These are phyloP conservation scores for Blastobotrys americana DNA, from an alignment of 805 yeast genomes.

Conservation along the genomic window DNA sequence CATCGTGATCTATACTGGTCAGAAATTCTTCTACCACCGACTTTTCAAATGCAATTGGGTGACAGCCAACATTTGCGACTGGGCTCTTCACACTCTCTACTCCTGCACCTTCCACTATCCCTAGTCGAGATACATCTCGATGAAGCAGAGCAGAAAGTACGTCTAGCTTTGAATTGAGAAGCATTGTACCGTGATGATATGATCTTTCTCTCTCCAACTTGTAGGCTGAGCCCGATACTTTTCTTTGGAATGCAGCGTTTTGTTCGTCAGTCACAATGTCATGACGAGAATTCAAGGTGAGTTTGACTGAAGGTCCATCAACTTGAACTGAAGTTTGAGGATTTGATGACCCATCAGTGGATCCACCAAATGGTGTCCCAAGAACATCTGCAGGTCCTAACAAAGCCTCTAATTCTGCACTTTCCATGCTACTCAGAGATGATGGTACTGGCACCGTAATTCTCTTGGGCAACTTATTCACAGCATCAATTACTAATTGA, in stretches of 20 bases:
- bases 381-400: not conserved
- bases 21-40: slow-evolving; percentile 39
- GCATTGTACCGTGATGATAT: slow-evolving; percentile 95
- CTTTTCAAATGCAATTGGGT: slow-evolving; percentile 40
- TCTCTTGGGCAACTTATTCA: slow-evolving; percentile 24
- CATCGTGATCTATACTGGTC: too few relatives aligned
- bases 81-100: slow-evolving; percentile 75
- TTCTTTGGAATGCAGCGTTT: slow-evolving; percentile 26
- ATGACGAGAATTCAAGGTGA: slow-evolving; percentile 64
- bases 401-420: not conserved
- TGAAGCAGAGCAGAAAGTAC: slow-evolving; percentile 53
- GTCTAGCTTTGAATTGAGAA: slow-evolving; percentile 58
- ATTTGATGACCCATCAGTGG: not conserved
- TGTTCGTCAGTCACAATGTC: slow-evolving; percentile 52
- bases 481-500: slow-evolving; percentile 37
- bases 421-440: not conserved
- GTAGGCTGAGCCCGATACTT: slow-evolving; percentile 90
- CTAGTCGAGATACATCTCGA: slow-evolving; percentile 36
- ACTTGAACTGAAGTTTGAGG: slow-evolving; percentile 2
- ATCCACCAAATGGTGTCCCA: slow-evolving; percentile 4
- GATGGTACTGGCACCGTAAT: not conserved
- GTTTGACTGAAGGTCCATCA: slow-evolving; percentile 17
- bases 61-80: slow-evolving; percentile 58
- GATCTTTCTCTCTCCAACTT: slow-evolving; percentile 75
- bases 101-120: slow-evolving; percentile 40